phyloP scores from a whole-genome alignment of 257 asterid species.

The Solanum etuberosum region DNA sequence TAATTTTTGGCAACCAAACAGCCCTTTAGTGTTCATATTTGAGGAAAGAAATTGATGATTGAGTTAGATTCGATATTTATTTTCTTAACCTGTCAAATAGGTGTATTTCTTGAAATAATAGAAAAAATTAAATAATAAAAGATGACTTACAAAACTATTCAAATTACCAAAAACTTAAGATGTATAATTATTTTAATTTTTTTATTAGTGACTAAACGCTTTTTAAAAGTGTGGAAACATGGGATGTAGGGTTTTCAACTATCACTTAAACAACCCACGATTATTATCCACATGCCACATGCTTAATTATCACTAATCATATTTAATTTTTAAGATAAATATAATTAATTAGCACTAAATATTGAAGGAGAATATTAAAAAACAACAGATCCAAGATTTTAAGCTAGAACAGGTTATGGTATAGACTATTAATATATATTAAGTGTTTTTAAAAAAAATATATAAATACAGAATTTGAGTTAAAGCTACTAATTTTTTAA shows the following conservation, averaged over 20 bases:
- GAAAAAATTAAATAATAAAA: neutral
- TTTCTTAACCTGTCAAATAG: neutral
- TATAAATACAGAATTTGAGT: neutral
- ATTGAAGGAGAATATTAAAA: neutral
- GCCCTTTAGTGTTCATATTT: too few relatives aligned
- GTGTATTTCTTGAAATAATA: neutral
- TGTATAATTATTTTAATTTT: neutral
- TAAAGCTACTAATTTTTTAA: neutral
- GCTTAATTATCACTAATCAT: neutral
- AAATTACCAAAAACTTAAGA: neutral
- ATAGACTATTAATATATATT: neutral
- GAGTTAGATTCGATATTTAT: neutral
- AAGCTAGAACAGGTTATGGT: neutral
- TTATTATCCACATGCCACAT: neutral
- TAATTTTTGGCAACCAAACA: too few relatives aligned
- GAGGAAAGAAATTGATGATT: too few relatives aligned
- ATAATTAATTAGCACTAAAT: neutral
- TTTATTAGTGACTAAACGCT: neutral
- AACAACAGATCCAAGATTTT: neutral
- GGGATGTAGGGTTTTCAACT: neutral
- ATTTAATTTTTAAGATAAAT: neutral
- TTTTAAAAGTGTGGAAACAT: neutral
- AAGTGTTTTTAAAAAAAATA: neutral
- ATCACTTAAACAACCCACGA: neutral
- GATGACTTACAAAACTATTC: neutral